Evolutionary conservation across 2,329 filamentous ascomycete species (phyloP).

Genomic region (Sporothrix inflata): DNA sequence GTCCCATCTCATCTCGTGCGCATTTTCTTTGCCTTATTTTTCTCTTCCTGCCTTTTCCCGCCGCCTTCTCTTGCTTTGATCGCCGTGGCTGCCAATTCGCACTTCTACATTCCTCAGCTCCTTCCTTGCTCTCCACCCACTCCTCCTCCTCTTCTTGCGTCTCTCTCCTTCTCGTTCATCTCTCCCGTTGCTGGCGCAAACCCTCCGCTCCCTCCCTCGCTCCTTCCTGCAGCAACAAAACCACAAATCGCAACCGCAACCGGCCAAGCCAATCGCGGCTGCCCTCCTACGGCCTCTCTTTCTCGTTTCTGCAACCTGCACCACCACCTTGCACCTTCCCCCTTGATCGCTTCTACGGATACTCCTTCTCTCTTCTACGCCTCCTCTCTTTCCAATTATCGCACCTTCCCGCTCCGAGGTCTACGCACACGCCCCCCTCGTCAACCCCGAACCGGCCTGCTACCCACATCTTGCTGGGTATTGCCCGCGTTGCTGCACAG

Average conservation of each 20-base stretch:
- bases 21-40: conserved; percentile 26
- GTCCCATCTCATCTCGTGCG: conserved; percentile 21
- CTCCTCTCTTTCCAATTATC: neutral
- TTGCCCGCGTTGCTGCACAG: conserved; percentile 12
- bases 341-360: neutral
- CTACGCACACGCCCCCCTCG: neutral
- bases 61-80: conserved; percentile 14
- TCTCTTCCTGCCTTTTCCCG: conserved; percentile 29
- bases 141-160: neutral
- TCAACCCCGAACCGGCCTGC: neutral
- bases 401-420: neutral
- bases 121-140: conserved; percentile 14
- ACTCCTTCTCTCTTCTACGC: neutral
- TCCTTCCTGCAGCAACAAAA: conserved; percentile 9
- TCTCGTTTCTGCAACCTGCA: conserved; percentile 12
- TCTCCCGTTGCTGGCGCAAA: neutral
- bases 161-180: neutral
- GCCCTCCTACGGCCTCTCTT: neutral
- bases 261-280: conserved; percentile 19
- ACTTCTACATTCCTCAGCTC: conserved; percentile 5
- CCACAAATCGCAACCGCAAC: conserved; percentile 2
- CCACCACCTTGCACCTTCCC: conserved; percentile 7
- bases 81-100: neutral
- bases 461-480: neutral
- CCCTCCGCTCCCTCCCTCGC: neutral